Evolutionary conservation across 441 rosid genomes (phyloP).

Genomic region (Eruca vesicaria): DNA sequence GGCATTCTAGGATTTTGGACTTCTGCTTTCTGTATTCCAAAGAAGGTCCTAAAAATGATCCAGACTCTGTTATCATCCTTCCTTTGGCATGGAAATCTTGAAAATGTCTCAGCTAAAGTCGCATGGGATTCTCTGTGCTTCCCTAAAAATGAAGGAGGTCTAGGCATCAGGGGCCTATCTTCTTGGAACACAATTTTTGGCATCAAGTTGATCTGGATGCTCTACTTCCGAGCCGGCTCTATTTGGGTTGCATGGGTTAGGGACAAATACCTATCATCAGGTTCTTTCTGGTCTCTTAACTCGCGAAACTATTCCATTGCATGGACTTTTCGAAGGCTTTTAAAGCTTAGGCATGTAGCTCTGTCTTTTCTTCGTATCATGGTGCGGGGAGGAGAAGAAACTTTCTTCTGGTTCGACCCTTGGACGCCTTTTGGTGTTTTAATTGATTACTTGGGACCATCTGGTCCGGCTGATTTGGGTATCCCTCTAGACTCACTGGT

Average conservation of each 20-base stretch:
- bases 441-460: too few species aligned
- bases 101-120: neutral
- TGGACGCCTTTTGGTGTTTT: too few species aligned
- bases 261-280: neutral
- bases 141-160: neutral
- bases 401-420: too few species aligned
- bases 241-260: neutral
- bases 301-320: neutral
- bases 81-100: neutral
- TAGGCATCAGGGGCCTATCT: neutral
- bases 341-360: too few species aligned
- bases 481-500: too few species aligned
- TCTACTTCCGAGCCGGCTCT: neutral
- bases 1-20: too few species aligned
- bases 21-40: too few species aligned
- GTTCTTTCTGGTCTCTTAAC: neutral
- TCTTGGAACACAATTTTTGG: neutral
- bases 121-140: neutral
- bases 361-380: too few species aligned
- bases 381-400: too few species aligned
- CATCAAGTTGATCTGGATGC: neutral
- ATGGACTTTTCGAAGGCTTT: neutral
- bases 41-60: too few species aligned
- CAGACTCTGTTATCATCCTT: too few species aligned
- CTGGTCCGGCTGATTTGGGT: too few species aligned